phyloP scores from a whole-genome alignment of 768 basidiomycete species.

The Suillus hirtellus region DNA sequence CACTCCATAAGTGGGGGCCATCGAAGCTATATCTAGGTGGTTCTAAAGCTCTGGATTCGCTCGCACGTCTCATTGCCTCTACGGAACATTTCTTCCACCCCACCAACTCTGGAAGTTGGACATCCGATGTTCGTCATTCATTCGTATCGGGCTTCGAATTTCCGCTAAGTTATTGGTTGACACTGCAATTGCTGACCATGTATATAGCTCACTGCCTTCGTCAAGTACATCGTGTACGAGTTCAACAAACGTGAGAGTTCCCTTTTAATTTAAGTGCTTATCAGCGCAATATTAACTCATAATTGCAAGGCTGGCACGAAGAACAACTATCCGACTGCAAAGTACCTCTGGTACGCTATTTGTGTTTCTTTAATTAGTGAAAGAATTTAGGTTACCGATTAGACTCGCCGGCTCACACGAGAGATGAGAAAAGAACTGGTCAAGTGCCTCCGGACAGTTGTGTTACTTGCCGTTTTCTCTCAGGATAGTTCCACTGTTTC shows the following conservation, averaged over 20 bases:
- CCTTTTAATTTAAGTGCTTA: not conserved
- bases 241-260: slow-evolving; percentile 72
- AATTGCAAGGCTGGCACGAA: slow-evolving; percentile 66
- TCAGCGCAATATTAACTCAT: slow-evolving; percentile 6
- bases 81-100: slow-evolving; percentile 56
- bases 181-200: slow-evolving; percentile 11
- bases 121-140: slow-evolving; percentile 42
- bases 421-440: slow-evolving; percentile 84
- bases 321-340: slow-evolving; percentile 79
- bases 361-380: not conserved
- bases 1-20: slow-evolving; percentile 48
- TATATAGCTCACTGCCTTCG: slow-evolving; percentile 10
- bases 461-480: slow-evolving; percentile 88
- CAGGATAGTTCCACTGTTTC: slow-evolving; percentile 72
- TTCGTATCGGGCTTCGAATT: slow-evolving; percentile 4
- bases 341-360: slow-evolving; percentile 57
- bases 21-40: slow-evolving; percentile 69
- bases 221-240: slow-evolving; percentile 80
- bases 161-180: not conserved
- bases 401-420: slow-evolving; percentile 76
- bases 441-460: slow-evolving; percentile 77
- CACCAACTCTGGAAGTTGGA: slow-evolving; percentile 21
- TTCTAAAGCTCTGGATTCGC: slow-evolving; percentile 79
- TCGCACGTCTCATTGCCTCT: slow-evolving; percentile 83
- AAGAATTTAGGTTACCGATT: slow-evolving; percentile 7